phyloP scores from a whole-genome alignment of 2,329 filamentous ascomycete genomes.

The Ophiostoma perfectum region DNA sequence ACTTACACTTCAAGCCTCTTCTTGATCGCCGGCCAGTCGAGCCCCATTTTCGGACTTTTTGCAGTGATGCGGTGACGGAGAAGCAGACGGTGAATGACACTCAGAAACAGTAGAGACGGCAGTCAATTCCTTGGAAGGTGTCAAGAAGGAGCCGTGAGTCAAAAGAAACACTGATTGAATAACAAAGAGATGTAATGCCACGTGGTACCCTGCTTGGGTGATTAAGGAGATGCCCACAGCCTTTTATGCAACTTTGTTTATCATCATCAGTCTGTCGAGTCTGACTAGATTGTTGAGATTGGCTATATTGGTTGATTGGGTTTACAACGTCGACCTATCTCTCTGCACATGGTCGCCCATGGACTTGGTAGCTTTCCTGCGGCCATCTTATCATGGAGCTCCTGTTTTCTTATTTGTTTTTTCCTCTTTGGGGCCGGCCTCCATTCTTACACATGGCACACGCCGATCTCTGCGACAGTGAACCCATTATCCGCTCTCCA shows the following conservation, averaged over 20 bases:
- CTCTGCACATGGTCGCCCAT: neutral
- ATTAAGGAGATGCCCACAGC: neutral
- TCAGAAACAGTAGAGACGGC: neutral
- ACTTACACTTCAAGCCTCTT: constrained; percentile 17
- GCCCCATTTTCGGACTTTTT: constrained; percentile 1
- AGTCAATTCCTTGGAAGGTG: neutral
- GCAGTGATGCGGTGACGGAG: constrained; percentile 3
- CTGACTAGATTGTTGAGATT: neutral
- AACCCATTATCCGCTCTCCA: neutral
- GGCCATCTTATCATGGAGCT: neutral
- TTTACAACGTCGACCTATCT: neutral
- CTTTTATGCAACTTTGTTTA: constrained; percentile 3
- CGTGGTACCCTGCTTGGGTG: neutral
- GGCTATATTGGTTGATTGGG: neutral
- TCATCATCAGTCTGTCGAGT: neutral
- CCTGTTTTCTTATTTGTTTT: neutral
- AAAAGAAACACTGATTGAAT: neutral
- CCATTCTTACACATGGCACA: constrained; percentile 2
- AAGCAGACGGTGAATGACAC: neutral
- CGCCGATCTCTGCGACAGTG: neutral
- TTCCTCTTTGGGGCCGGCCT: neutral
- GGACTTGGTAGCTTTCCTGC: neutral
- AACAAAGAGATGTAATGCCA: neutral
- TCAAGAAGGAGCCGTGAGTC: neutral
- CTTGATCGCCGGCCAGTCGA: constrained; percentile 13